Conservation (phyloP, 2,329 filamentous ascomycete genomes). For the Magnaporthales sp. region DNA sequence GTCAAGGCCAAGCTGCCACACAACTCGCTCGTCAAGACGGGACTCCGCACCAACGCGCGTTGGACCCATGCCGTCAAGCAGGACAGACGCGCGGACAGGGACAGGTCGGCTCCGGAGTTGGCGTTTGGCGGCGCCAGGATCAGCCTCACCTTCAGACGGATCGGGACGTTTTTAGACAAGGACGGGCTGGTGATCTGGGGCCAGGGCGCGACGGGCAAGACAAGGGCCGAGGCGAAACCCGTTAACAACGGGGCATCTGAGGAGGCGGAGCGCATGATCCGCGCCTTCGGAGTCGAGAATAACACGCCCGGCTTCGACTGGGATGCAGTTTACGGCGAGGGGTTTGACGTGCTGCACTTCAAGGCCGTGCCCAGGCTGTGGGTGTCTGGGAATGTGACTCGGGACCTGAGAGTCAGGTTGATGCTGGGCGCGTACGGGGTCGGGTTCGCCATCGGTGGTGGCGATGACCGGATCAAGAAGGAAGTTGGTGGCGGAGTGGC, state of each 20-base stretch:
- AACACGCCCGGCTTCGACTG: constrained; percentile 64
- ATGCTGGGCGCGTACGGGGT: constrained; percentile 41
- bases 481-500: constrained; percentile 7
- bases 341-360: constrained; percentile 77
- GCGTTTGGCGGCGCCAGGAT: constrained; percentile 72
- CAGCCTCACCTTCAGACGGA: constrained; percentile 82
- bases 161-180: constrained; percentile 72
- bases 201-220: constrained; percentile 73
- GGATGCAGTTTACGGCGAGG: constrained; percentile 64
- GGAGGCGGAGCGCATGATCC: constrained; percentile 61
- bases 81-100: constrained; percentile 63
- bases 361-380: constrained; percentile 42
- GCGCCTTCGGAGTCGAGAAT: constrained; percentile 81
- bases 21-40: constrained; percentile 81
- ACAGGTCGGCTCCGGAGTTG: constrained; percentile 62
- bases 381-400: constrained; percentile 33
- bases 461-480: constrained; percentile 19
- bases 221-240: constrained; percentile 43
- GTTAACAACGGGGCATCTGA: constrained; percentile 63
- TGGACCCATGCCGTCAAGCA: constrained; percentile 91
- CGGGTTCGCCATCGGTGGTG: constrained; percentile 34
- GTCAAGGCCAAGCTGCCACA: constrained; percentile 72
- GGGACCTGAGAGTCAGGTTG: constrained; percentile 40
- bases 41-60: constrained; percentile 68
- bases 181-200: constrained; percentile 73